Evolutionary conservation across 306 rosid species (phyloP), one percentile per base, ranked within the genome.

Genomic region (Cucumis melo): DNA sequence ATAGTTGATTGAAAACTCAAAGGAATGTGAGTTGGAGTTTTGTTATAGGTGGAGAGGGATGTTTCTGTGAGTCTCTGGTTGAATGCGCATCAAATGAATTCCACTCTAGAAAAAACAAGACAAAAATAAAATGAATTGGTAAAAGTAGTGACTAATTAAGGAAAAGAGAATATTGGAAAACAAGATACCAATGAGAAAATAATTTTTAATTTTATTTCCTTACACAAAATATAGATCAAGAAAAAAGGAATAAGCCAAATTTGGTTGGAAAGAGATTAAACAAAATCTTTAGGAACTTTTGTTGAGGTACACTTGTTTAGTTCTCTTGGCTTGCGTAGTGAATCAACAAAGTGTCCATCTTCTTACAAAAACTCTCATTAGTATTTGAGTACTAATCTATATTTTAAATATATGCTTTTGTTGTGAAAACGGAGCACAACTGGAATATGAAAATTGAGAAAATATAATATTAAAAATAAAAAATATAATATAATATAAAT

Each of bases 261-360:
- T 59, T n/a, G 36, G 24, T 42, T 53, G 34, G 77, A 80, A 66
- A 80, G 39, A 80, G 83, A 77, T 80, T 70, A 86, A 78, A 83
- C 86, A 34, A 78, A 80, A 61, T 72, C 59, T 64, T 78, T 73
- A 48, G 74, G 66, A 51, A 23, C 51, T 41, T 50, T 32, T 29
- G 15, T 12, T n/a, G 10, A 41, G 67, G 51, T 74, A 62, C 55
- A 57, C 70, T 80, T 77, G 66, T 73, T n/a, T 54, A 42, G 32
- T 39, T 24, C 50, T 41, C 65, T 77, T 77, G 76, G 76, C 54
- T 81, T 62, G 54, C 34, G 39, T 51, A 77, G 85, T 78, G 77
- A 62, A 36, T 57, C 8, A 41, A 78, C 80, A 76, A 61, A 61
- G 39, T 77, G 80, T 77, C 84, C 53, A 78, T 62, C 8, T 29